Conservation (phyloP, 495 filamentous ascomycete species). For the Penicillium nucicola region DNA sequence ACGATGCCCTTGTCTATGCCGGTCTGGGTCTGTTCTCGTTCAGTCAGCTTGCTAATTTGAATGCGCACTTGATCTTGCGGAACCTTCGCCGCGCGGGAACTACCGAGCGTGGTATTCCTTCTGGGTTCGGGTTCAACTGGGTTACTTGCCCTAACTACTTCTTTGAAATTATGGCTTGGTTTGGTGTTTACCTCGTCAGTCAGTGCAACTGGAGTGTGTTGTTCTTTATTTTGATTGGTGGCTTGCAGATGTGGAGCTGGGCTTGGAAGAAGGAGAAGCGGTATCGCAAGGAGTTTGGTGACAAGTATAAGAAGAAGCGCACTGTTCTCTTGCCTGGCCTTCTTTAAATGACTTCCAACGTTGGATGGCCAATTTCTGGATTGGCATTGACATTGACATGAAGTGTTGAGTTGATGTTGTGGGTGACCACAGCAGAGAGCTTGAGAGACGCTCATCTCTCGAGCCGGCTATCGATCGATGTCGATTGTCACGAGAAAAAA, state of each 20-base stretch:
- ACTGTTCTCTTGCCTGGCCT: slow-evolving; percentile 73
- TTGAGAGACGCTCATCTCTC: not conserved
- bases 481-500: not conserved
- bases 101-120: slow-evolving; percentile 82
- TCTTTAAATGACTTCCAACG: slow-evolving; percentile 30
- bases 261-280: slow-evolving; percentile 88
- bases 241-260: slow-evolving; percentile 78
- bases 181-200: slow-evolving; percentile 70
- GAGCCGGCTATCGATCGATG: not conserved
- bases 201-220: slow-evolving; percentile 70
- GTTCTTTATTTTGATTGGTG: slow-evolving; percentile 66
- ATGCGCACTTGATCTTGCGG: slow-evolving; percentile 72
- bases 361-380: not conserved
- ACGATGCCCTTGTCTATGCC: slow-evolving; percentile 50
- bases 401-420: not conserved
- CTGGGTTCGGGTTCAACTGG: slow-evolving; percentile 75
- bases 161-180: slow-evolving; percentile 86
- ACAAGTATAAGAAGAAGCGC: slow-evolving; percentile 87
- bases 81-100: slow-evolving; percentile 73
- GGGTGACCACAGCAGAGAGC: not conserved
- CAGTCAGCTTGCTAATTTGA: slow-evolving; percentile 75
- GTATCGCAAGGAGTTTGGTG: slow-evolving; percentile 84
- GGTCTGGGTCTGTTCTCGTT: slow-evolving; percentile 69
- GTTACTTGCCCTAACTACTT: slow-evolving; percentile 98
- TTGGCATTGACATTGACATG: not conserved